Evolutionary conservation across 306 rosid species (phyloP).

Genomic region (barrel medic (Medicago truncatula)): MtrunA17r5.0-ANR NC_053048.1:29069501-29070000

Average conservation of each 20-base stretch:
- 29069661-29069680: constrained; percentile 78
- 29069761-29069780: constrained; percentile 45
- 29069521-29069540: constrained; percentile 32
- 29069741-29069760: constrained; percentile 50
- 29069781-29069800: constrained; percentile 56
- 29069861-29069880: constrained; percentile 49
- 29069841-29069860: constrained; percentile 47
- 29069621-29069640: neutral
- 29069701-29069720: constrained; percentile 54
- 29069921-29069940: constrained; percentile 58
- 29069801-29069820: constrained; percentile 39
- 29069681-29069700: constrained; percentile 51
- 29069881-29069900: constrained; percentile 57
- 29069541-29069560: constrained; percentile 2
- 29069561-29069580: constrained; percentile 18
- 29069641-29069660: constrained; percentile 67
- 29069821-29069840: constrained; percentile 27
- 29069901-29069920: constrained; percentile 62
- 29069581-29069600: neutral
- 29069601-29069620: neutral
- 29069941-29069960: constrained; percentile 37
- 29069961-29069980: constrained; percentile 26
- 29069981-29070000: constrained; percentile 5
- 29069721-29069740: constrained; percentile 57
- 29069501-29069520: constrained; percentile 73